Evolutionary conservation across 257 asterid genomes (phyloP), one percentile per base, ranked within the genome.

Genomic region (Anisodus tanguticus): DNA sequence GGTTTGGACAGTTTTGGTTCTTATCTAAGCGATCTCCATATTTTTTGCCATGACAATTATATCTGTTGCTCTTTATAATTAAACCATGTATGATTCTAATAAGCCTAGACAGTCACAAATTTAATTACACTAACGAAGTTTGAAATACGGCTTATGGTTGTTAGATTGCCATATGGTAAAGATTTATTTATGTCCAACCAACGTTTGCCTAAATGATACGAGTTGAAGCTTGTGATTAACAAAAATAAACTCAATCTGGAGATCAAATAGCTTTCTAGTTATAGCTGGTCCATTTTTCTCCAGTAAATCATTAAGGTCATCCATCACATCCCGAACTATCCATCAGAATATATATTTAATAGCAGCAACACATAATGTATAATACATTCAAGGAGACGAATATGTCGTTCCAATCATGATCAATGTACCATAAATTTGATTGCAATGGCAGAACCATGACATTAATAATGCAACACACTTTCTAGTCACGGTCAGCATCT

Each of bases 401-500:
- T 6, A 58, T 15, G 9, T 71, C 16, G 1, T 45, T 41, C 53
- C 13, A 39, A 62, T 7, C 78, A 69, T 19, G 80, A 45, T 71
- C 79, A 17, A 71, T 71, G 39, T 16, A 43, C 35, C 16, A 64
- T 41, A 64, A 11, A 31, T 64, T 16, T 31, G 72, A 5, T 11
- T 66, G 8, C 15, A 66, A 43, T 11, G 15, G 41, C 41, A 31
- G 47, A 66, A 66, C 45, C 8, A 70, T 45, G 17, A 4, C 80
- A 45, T 39, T 72, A 19, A 9, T 9, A 72, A 19, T n/a, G 45
- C 53, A 68, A 39, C 26, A 68, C 37, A 72, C 10, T 72, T 45
- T 47, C 80, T 72, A 72, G n/a, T 72, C 80, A 10, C 59, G 59
- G 17, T 72, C 80, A 11, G 59, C 80, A 72, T 72, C 80, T n/a